Base-by-base conservation (phyloP, 306 rosid species). In the Cucurbita maxima region DNA sequence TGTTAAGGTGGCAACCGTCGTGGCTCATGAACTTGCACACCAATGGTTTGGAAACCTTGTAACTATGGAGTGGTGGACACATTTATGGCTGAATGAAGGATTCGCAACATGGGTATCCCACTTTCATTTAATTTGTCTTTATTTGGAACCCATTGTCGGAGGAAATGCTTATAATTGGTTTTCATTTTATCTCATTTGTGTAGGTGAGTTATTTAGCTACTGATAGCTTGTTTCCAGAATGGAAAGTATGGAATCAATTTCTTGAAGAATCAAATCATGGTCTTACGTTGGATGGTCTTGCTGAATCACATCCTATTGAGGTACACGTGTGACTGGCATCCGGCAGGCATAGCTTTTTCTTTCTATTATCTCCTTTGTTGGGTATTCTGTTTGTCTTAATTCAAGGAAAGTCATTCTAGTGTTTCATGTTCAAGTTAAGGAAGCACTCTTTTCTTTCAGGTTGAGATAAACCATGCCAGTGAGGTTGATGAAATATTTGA, bases 41-140 rank as follows among this genome's bases (percentile, higher is more conserved):
- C 97, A 93, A 77, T 93, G 98, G 98, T 93, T 93, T 82, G 98
- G 98, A 19, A 88, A 93, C 83, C 97, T 93, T 75, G 98, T 93
- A 73, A 93, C 97, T 20, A 90, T 90, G 98, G 98, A 90, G 82
- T 93, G 98, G 98, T 93, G 98, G 98, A 90, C 96, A n/a, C 90
- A 93, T 85, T 84, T 93, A 72, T 93, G 98, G 98, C 79, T 93
- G 81, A 93, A 93, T 77, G 98, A 93, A 82, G 98, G 98, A 34
- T 93, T 93, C 76, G 98, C 98, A 44, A 93, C 98, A 78, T 93
- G 98, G 97, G 97, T 93, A 85, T 59, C 77, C 74, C 77, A 56
- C 80, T 76, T 69, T 36, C 48, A 37, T 81, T 82, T 74, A 58
- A 7, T 51, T 69, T 52, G 67, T 56, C 68, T 59, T 30, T n/a